Base-by-base conservation (phyloP, 129 eudicot species). In the Flaveria robusta region DNA sequence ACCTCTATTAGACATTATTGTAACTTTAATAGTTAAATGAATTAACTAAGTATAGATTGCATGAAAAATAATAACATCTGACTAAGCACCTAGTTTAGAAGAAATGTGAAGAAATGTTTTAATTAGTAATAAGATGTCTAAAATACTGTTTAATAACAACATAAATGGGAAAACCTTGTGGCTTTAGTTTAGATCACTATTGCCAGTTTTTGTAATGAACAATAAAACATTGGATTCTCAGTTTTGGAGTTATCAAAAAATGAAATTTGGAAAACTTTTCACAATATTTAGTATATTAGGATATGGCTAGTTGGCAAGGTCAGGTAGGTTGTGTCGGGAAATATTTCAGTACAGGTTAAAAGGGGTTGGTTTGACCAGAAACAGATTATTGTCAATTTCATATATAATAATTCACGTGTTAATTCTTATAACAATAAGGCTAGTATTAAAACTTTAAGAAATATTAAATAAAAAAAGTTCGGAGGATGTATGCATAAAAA, bases 281-380 rank as follows among this genome's bases (percentile, higher is more conserved):
- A 46, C 52, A 47, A 47, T n/a, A 47, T 47, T 12, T 46, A 12
- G 51, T 14, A 47, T 47, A 47, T 14, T 47, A 47, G n/a, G 18
- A 11, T 13, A 13, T 52, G 24, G 59, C 59, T n/a, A 16, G 59
- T 4, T 52, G 24, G 23, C 3, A 16, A 18, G 59, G 10, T 52
- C 23, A 7, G 5, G 5, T 5, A 14, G 52, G 23, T 52, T 52
- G 55, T 3, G 55, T 18, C 7, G 24, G 59, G 59, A 5, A 16
- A 51, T 55, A 56, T 56, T 55, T 56, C 22, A 3, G 63, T 56
- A 56, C 20, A 56, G 63, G 63, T 19, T 55, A 8, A 58, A 62
- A 12, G 41, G 41, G 68, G n/a, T 2, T 4, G 19, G 15, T 7
- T 56, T 22, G 15, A 56, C 63, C 29, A 22, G 29, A 20, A 2